phyloP scores from a whole-genome alignment of 2,329 filamentous ascomycete species.

The Diplodia intermedia region DNA sequence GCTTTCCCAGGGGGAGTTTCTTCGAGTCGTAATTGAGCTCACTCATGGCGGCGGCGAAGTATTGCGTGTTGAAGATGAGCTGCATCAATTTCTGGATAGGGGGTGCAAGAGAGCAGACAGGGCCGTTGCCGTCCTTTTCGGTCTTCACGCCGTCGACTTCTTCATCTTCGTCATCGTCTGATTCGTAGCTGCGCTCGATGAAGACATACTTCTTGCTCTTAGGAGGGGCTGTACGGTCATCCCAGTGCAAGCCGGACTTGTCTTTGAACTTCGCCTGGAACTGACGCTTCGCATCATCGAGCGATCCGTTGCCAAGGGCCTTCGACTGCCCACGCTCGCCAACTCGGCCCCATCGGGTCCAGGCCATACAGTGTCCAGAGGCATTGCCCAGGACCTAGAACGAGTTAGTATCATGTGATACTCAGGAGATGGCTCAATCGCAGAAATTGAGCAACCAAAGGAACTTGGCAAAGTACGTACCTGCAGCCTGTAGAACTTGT shows the following conservation, averaged over 20 bases:
- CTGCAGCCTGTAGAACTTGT: constrained; percentile 83
- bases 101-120: constrained; percentile 53
- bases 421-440: neutral
- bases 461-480: constrained; percentile 44
- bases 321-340: constrained; percentile 59
- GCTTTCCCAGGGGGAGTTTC: constrained; percentile 83
- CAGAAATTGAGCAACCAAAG: neutral
- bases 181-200: constrained; percentile 77
- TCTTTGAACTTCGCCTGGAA: constrained; percentile 66
- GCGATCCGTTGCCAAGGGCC: constrained; percentile 48
- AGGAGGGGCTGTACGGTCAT: constrained; percentile 59
- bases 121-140: constrained; percentile 34
- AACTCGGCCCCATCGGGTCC: constrained; percentile 84
- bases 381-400: constrained; percentile 35
- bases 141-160: constrained; percentile 53
- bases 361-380: constrained; percentile 60
- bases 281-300: constrained; percentile 50
- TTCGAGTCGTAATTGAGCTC: constrained; percentile 74
- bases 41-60: constrained; percentile 71
- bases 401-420: neutral
- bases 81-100: constrained; percentile 73
- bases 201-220: constrained; percentile 76
- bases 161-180: constrained; percentile 66
- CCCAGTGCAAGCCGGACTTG: constrained; percentile 62
- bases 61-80: constrained; percentile 81